Conservation (phyloP, 768 basidiomycete species). For the Trametes villosa region DNA sequence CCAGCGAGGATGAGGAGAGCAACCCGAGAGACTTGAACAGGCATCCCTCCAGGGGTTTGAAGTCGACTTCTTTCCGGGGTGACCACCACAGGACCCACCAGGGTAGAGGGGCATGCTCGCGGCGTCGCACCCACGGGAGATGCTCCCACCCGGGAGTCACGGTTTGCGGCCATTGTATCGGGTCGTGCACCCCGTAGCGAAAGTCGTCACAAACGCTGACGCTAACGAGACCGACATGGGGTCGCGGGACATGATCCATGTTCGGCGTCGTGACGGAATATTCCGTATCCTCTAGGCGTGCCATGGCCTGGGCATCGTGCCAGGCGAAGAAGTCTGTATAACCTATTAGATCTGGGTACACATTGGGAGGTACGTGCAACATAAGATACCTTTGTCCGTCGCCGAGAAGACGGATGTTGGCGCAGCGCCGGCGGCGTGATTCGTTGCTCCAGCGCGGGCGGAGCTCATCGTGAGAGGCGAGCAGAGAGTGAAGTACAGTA, state of each 20-base stretch:
- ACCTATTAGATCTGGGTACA: too few species aligned
- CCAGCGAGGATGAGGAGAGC: background rate
- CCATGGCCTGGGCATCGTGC: background rate
- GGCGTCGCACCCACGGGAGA: background rate
- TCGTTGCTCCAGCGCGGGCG: too few species aligned
- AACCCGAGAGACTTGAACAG: background rate
- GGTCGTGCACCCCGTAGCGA: background rate
- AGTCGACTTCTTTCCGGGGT: background rate
- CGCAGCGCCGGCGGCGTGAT: too few species aligned
- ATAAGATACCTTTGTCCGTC: too few species aligned
- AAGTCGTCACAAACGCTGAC: background rate
- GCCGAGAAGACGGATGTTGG: too few species aligned
- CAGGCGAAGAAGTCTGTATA: too few species aligned
- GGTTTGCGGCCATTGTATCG: constrained; percentile 1
- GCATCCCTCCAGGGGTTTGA: background rate
- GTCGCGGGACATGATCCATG: constrained; percentile 3
- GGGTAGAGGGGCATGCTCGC: too few species aligned
- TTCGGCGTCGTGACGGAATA: background rate
- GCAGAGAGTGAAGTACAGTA: too few species aligned
- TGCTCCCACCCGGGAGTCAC: background rate
- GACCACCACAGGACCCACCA: background rate
- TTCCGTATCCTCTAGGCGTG: background rate
- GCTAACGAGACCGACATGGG: background rate
- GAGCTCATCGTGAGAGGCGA: too few species aligned
- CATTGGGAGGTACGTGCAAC: too few species aligned